Evolutionary conservation across 345 rosid species (phyloP), one percentile per base, ranked within the genome.

Genomic region (Pugionium cornutum): DNA sequence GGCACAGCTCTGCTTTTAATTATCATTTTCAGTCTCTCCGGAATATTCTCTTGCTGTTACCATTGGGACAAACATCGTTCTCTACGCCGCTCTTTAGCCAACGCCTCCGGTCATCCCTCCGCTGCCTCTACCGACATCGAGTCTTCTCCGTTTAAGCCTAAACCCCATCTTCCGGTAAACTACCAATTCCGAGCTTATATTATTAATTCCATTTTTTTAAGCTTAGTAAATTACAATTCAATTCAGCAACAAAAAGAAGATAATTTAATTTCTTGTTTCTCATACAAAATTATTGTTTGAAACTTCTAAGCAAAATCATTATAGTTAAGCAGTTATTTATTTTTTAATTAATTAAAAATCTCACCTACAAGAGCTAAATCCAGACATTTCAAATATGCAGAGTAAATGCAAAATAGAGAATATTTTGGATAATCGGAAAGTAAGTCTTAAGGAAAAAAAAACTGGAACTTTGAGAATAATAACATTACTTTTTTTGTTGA

Each of bases 41-140:
- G 97, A 36, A 83, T 92, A 67, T 87, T 92, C 86, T 92, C 98
- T 60, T 92, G 98, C 67, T 92, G 98, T 73, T 92, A 92, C 81
- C 98, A 92, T 73, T 87, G 97, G 98, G 98, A 92, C 53, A 92
- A 89, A 81, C 80, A 87, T 78, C 78, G 89, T 18, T 87, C 97
- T 36, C 81, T 89, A 79, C 98, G 97, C 53, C 86, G 84, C 2
- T 78, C 89, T 50, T 70, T 75, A 52, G 57, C 84, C 58, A 68
- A 72, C 8, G 69, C 75, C 44, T 28, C 75, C n/a, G 78, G 31
- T 30, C 78, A 58, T 62, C 83, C 82, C 26, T 74, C 72, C n/a
- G 67, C 74, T n/a, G 7, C 39, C 49, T 31, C 42, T 27, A 82
- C 70, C 46, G 90, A 78, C 37, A 53, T 79, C 54, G 91, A 83